phyloP scores from a whole-genome alignment of 768 basidiomycete species.

The Pleurotus sapidus region DNA sequence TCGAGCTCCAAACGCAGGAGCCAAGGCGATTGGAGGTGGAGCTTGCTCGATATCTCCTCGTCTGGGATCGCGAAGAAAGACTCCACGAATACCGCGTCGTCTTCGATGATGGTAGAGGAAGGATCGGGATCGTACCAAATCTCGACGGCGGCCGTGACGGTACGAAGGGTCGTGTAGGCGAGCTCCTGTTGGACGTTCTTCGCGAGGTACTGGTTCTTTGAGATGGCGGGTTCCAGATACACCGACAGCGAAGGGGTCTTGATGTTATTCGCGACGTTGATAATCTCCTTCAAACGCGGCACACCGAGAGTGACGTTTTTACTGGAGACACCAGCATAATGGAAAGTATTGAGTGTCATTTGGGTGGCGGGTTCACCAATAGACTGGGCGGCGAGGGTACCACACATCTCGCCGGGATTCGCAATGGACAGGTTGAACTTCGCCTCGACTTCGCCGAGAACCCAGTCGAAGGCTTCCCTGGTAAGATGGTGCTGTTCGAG shows the following conservation, averaged over 20 bases:
- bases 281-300: constrained; percentile 97
- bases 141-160: constrained; percentile 92
- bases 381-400: constrained; percentile 95
- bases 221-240: constrained; percentile 74
- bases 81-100: constrained; percentile 93
- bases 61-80: constrained; percentile 99
- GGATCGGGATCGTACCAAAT: constrained; percentile 98
- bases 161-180: constrained; percentile 90
- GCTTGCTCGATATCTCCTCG: constrained; percentile 88
- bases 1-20: constrained; percentile 95
- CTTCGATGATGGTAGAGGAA: constrained; percentile 90
- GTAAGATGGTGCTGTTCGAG: constrained; percentile 87
- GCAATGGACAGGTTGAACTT: constrained; percentile 93
- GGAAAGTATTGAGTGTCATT: constrained; percentile 99
- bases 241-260: constrained; percentile 97
- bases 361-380: constrained; percentile 99
- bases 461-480: constrained; percentile 96
- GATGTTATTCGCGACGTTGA: constrained; percentile 98
- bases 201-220: constrained; percentile 57
- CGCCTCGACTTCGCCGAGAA: constrained; percentile 90
- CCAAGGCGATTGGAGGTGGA: constrained; percentile 95
- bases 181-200: constrained; percentile 93
- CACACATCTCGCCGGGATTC: constrained; percentile 98
- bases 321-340: constrained; percentile 99
- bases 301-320: constrained; percentile 99